These are phyloP conservation scores for Volvariella volvacea DNA, from an alignment of 1,284 basidiomycete species.

Conservation along the genomic window DNA sequence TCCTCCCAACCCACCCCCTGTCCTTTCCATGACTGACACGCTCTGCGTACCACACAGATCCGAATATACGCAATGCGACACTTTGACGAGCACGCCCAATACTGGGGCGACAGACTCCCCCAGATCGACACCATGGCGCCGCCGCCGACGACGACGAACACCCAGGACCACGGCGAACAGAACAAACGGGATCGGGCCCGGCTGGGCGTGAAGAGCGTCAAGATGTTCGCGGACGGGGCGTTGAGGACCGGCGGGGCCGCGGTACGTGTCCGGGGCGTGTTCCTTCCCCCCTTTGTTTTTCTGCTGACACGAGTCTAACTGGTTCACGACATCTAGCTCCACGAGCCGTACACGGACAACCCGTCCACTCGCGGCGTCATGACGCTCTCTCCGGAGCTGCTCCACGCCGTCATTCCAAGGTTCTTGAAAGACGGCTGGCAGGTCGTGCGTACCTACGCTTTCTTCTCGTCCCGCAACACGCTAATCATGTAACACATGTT, in stretches of 20 bases:
- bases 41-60: too few species aligned
- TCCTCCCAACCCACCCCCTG: too few species aligned
- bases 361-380: constrained; percentile 72
- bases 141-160: too few species aligned
- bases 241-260: constrained; percentile 87
- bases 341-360: constrained; percentile 78
- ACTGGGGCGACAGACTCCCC: constrained; percentile 4
- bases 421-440: constrained; percentile 78
- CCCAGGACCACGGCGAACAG: too few species aligned
- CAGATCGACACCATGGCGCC: too few species aligned
- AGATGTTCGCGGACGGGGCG: constrained; percentile 36
- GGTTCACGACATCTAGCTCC: constrained; percentile 42
- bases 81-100: constrained; percentile 3
- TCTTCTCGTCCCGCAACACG: constrained; percentile 1
- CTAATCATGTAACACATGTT: not conserved
- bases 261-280: too few species aligned
- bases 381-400: constrained; percentile 57
- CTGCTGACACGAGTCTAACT: not conserved
- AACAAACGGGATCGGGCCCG: not conserved
- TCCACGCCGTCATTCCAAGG: constrained; percentile 57
- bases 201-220: too few species aligned
- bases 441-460: constrained; percentile 39
- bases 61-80: constrained; percentile 4
- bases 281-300: constrained; percentile 1
- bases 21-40: too few species aligned